Evolutionary conservation across 2,329 filamentous ascomycete species (phyloP).

Genomic region (Trichoderma afroharzianum): DNA sequence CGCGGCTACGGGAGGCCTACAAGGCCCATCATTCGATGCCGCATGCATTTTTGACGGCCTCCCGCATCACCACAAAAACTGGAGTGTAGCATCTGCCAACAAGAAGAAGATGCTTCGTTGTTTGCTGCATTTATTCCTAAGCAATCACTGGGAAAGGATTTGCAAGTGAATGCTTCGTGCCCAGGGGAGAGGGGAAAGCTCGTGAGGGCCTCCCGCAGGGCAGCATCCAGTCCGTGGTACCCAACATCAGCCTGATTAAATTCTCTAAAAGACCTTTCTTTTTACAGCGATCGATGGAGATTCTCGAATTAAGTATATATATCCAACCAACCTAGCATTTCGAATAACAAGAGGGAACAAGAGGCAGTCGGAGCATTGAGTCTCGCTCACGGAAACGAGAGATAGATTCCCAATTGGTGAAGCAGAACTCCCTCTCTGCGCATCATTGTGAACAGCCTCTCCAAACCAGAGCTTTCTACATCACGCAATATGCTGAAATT

Average conservation of each 20-base stretch:
- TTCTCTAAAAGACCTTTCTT: neutral
- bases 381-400: neutral
- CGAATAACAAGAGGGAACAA: neutral
- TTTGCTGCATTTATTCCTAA: neutral
- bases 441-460: neutral
- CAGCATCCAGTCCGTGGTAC: neutral
- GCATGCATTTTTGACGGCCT: neutral
- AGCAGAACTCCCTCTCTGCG: neutral
- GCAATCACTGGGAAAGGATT: neutral
- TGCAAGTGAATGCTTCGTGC: neutral
- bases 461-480: neutral
- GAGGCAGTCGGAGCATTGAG: neutral
- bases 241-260: neutral
- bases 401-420: neutral
- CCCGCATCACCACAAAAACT: neutral
- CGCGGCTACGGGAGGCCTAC: neutral
- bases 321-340: neutral
- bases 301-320: neutral
- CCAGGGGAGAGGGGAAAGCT: neutral
- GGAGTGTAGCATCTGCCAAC: neutral
- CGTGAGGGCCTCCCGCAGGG: neutral
- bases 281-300: neutral
- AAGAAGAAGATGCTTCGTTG: neutral
- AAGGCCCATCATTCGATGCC: neutral
- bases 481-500: neutral